A percentile compares a stretch with the other conserved stretches of the same genome.
Evolutionary conservation across 2,329 filamentous ascomycete species (phyloP).

Genomic region (Neopestalotiopsis rosae): DNA sequence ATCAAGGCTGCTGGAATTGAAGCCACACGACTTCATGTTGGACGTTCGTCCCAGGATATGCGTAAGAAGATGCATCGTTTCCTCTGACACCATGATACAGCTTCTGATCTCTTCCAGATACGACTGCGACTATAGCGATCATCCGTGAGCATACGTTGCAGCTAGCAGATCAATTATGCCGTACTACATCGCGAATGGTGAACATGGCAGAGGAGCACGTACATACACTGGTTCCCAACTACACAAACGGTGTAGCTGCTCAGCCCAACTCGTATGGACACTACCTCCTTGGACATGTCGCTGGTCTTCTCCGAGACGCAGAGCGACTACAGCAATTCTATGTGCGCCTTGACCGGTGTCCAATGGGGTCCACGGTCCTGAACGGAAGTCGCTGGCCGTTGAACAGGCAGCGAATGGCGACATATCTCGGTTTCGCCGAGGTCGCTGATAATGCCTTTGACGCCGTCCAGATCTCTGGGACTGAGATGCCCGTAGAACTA

Average conservation of each 20-base stretch:
- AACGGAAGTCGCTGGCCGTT: slow-evolving; percentile 15
- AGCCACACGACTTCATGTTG: slow-evolving; percentile 13
- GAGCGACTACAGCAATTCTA: slow-evolving; percentile 17
- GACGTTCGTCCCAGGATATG: slow-evolving; percentile 16
- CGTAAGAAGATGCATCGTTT: neutral
- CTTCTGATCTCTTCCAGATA: neutral
- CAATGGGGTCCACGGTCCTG: slow-evolving; percentile 14
- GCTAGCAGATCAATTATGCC: slow-evolving; percentile 4
- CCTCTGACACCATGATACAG: neutral
- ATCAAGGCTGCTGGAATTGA: slow-evolving; percentile 13
- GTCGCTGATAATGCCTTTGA: slow-evolving; percentile 15
- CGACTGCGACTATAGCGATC: slow-evolving; percentile 7
- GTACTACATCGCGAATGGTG: slow-evolving; percentile 1
- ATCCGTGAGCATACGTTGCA: neutral
- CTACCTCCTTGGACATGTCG: slow-evolving; percentile 14
- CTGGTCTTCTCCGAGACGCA: slow-evolving; percentile 13
- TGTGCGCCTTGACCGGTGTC: slow-evolving; percentile 9
- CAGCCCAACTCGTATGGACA: slow-evolving; percentile 19
- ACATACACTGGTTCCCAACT: slow-evolving; percentile 12
- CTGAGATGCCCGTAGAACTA: slow-evolving; percentile 16
- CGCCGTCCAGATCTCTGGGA: slow-evolving; percentile 14
- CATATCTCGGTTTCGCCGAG: slow-evolving; percentile 10
- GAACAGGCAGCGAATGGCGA: slow-evolving; percentile 10
- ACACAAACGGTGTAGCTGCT: slow-evolving; percentile 17
- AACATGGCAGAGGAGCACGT: slow-evolving; percentile 6